Evolutionary conservation across 306 rosid genomes (phyloP).

Genomic region (Vigna nakashimae): DNA sequence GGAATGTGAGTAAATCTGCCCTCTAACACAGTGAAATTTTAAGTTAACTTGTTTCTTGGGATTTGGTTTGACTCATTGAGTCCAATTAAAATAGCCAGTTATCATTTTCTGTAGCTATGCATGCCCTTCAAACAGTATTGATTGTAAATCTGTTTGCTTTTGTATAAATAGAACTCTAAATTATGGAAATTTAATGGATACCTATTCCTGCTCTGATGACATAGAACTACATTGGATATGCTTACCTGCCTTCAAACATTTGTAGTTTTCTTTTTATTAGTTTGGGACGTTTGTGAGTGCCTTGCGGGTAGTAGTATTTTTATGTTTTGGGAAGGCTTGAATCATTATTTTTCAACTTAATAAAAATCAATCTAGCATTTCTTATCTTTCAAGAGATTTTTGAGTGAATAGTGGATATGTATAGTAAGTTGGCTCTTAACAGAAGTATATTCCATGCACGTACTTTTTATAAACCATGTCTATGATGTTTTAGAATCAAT

Average conservation of each 20-base stretch:
- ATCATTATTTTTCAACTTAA: not conserved
- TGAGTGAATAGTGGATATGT: conserved; percentile 24
- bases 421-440: conserved; percentile 25
- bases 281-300: conserved; percentile 24
- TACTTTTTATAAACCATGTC: conserved; percentile 5
- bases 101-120: conserved; percentile 33
- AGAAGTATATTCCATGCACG: conserved; percentile 18
- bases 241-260: conserved; percentile 6
- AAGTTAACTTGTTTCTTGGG: conserved; percentile 12
- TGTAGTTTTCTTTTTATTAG: conserved; percentile 18
- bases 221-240: not conserved
- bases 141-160: conserved; percentile 14
- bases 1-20: conserved; percentile 76
- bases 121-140: conserved; percentile 15
- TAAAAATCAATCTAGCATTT: not conserved
- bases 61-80: conserved; percentile 32
- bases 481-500: not conserved
- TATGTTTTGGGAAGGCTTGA: conserved; percentile 12
- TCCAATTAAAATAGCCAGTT: conserved; percentile 26
- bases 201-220: not conserved
- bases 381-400: conserved; percentile 2
- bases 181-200: conserved; percentile 28
- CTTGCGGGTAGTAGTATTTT: conserved; percentile 29
- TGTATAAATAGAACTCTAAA: conserved; percentile 2
- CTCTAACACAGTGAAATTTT: conserved; percentile 36